A percentile compares a stretch with the other conserved stretches of the same genome.
These are phyloP conservation scores for Nicotiana knightiana DNA, from an alignment of 257 asterid species.

Conservation along the genomic window DNA sequence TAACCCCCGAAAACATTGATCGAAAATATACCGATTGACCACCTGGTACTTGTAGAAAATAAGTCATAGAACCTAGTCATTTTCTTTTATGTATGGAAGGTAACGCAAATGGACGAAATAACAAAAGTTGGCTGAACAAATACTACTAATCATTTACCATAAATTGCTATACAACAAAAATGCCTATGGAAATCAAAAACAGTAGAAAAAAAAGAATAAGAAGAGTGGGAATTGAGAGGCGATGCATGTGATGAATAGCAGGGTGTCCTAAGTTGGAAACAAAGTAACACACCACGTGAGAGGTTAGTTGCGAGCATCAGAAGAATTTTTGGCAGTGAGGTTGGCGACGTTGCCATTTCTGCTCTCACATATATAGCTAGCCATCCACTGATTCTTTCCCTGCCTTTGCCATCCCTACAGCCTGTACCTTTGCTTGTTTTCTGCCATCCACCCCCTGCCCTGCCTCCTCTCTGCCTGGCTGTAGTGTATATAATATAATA, in stretches of 20 bases:
- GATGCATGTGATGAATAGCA: conserved; percentile 9
- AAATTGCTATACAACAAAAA: not conserved
- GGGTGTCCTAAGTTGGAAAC: conserved; percentile 12
- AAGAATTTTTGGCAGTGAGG: conserved; percentile 7
- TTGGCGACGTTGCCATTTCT: conserved; percentile 2
- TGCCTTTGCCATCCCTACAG: conserved; percentile 20
- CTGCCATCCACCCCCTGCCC: conserved; percentile 3
- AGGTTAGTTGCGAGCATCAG: not conserved
- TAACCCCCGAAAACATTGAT: too few species aligned
- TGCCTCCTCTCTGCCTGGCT: not conserved
- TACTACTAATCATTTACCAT: not conserved
- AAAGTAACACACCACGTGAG: conserved; percentile 13
- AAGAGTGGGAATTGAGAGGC: not conserved
- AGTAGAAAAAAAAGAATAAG: not conserved
- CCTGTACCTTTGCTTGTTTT: conserved; percentile 12
- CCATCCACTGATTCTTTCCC: not conserved
- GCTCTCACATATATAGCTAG: not conserved
- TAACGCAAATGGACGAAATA: not conserved
- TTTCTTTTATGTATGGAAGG: not conserved
- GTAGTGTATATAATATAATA: not conserved
- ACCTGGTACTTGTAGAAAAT: not conserved
- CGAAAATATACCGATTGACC: too few species aligned
- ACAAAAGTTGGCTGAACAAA: not conserved
- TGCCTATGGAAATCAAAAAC: not conserved
- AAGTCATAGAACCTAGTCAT: not conserved